Evolutionary conservation across 73 alveolate genomes (phyloP).

Genomic region (Paramecium tetraurelia): DNA sequence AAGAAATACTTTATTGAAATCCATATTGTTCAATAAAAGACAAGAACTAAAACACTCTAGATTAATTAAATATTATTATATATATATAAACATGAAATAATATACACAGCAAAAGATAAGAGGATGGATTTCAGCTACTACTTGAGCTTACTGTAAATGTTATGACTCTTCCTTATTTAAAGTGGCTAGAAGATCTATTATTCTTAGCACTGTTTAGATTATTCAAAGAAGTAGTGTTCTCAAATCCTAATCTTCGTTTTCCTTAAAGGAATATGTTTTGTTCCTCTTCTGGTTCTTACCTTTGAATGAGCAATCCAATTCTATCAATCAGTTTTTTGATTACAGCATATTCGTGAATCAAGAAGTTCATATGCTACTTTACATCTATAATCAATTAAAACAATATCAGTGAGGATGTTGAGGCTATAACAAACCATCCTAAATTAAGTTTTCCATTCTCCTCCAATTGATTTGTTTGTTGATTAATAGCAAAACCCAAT

Average conservation of each 20-base stretch:
- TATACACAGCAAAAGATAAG: neutral
- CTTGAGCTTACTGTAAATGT: slow-evolving; percentile 4
- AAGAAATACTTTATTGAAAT: neutral
- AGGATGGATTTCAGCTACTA: slow-evolving; percentile 10
- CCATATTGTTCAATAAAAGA: neutral
- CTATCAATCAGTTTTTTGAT: neutral
- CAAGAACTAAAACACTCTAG: too few species aligned
- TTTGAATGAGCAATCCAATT: neutral
- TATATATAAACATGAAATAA: neutral
- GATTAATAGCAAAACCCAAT: neutral
- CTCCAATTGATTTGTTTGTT: neutral
- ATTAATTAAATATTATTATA: neutral
- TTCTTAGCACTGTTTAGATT: neutral
- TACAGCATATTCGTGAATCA: neutral
- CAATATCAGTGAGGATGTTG: neutral
- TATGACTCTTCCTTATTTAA: neutral
- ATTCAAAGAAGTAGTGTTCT: neutral
- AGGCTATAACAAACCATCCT: slow-evolving; percentile 1
- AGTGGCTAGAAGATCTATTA: neutral
- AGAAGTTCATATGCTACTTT: slow-evolving; percentile 1
- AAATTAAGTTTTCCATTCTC: neutral
- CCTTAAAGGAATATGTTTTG: neutral
- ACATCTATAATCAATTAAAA: neutral
- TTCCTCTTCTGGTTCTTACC: slow-evolving; percentile 16
- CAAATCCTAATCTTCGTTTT: neutral